Evolutionary conservation across 176 grass and related monocot species (phyloP), one percentile per base, ranked within the genome.

Genomic region (Avena sativa): DNA sequence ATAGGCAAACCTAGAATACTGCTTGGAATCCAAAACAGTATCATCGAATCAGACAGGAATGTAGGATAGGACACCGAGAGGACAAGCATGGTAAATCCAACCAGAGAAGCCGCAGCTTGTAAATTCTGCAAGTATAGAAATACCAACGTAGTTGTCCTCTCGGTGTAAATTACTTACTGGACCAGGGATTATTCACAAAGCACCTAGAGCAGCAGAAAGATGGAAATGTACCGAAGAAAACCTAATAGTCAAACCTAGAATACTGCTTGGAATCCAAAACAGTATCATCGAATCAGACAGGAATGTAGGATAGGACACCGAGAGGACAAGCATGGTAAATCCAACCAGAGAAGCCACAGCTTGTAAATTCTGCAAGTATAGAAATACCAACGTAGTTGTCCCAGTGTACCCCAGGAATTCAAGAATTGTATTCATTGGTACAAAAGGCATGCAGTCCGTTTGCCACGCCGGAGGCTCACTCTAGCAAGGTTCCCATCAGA

Each of bases 401-500:
- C 11, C 15, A 38, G 32, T 14, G 38, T 17, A 17, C 17, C 34
- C 56, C 19, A 79, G 6, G 11, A 9, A 9, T 61, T 61, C 19
- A 43, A 79, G 32, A 79, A 79, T 25, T 79, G 60, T 61, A 12
- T 79, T 60, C 76, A 43, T 44, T 38, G 55, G 76, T 19, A 61
- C 2, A 19, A 46, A 34, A 34, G 32, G 32, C 32, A 79, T 9
- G 8, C 4, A 23, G 76, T 44, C 10, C 38, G 23, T 79, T 74
- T 1, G 15, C 46, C 46, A n/a, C 43, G 8, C 67, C 2, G 21
- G 25, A 28, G 6, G 79, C 51, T 81, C 61, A 81, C n/a, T 66
- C 71, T 46, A 74, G 50, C 71, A 50, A 74, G 26, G 46, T 74
- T 74, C 46, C 71, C 71, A 50, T 74, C 12, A 15, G 50, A 74